These are phyloP conservation scores for Aspergillus neotritici DNA, from an alignment of 2,329 filamentous ascomycete species.

Conservation along the genomic window DNA sequence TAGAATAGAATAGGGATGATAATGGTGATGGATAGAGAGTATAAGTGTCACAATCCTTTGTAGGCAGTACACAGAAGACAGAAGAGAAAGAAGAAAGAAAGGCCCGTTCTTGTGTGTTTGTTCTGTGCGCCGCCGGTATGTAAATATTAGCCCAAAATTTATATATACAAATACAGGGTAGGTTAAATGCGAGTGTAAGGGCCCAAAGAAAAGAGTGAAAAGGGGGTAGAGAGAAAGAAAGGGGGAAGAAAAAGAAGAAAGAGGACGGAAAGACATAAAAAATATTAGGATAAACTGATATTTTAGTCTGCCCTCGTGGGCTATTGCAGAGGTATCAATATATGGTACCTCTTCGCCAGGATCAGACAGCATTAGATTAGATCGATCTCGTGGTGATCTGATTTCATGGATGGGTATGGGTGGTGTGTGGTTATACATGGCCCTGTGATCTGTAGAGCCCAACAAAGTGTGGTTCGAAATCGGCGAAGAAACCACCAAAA, in stretches of 20 bases:
- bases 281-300: background rate
- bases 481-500: background rate
- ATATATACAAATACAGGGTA: slow-evolving; percentile 8
- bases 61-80: background rate
- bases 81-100: background rate
- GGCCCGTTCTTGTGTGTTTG: slow-evolving; percentile 1
- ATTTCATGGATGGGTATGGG: no score
- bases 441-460: background rate
- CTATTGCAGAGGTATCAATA: no score
- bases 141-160: slow-evolving; percentile 1
- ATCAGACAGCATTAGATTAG: no score
- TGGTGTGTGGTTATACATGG: background rate
- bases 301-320: no score
- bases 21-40: no score
- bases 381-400: no score
- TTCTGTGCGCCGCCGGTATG: slow-evolving; percentile 6
- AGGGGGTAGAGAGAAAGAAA: background rate
- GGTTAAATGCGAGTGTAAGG: background rate
- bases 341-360: no score
- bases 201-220: background rate
- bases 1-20: no score
- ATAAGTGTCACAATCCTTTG: background rate
- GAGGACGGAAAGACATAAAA: no score
- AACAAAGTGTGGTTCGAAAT: background rate
- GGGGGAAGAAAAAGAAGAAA: background rate